Conservation (phyloP, 2,329 filamentous ascomycete genomes). For the Oidium heveae region DNA sequence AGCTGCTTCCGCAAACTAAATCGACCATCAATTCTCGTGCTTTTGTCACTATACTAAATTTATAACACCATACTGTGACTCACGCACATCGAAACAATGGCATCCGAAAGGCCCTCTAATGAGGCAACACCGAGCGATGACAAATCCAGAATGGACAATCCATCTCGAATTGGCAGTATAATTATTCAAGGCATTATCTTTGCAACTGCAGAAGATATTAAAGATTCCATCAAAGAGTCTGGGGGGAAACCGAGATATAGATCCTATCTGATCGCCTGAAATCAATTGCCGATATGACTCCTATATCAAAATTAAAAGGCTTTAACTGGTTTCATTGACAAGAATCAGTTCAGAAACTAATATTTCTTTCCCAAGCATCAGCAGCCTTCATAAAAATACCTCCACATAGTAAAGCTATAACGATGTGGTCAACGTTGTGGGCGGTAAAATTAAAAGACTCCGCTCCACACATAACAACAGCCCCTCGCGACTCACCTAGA, state of each 20-base stretch:
- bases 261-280: conserved; percentile 16
- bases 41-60: too few relatives aligned
- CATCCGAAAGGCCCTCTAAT: not conserved
- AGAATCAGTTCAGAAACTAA: not conserved
- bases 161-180: too few relatives aligned
- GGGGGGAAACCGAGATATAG: conserved; percentile 18
- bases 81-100: too few relatives aligned
- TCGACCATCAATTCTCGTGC: too few relatives aligned
- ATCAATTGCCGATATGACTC: not conserved
- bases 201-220: not conserved
- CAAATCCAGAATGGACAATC: too few relatives aligned
- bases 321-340: not conserved
- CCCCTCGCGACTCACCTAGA: not conserved
- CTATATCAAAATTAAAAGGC: not conserved
- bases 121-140: too few relatives aligned
- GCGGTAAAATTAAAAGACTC: not conserved
- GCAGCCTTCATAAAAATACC: not conserved
- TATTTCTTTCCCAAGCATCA: not conserved
- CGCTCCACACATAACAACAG: not conserved
- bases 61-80: too few relatives aligned
- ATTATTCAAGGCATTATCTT: not conserved
- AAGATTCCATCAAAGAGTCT: not conserved
- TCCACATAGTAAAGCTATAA: not conserved
- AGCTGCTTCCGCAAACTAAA: too few relatives aligned
- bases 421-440: not conserved